Evolutionary conservation across 768 basidiomycete genomes (phyloP), one percentile per base, ranked within the genome.

Genomic region (Saitozyma podzolica): DNA sequence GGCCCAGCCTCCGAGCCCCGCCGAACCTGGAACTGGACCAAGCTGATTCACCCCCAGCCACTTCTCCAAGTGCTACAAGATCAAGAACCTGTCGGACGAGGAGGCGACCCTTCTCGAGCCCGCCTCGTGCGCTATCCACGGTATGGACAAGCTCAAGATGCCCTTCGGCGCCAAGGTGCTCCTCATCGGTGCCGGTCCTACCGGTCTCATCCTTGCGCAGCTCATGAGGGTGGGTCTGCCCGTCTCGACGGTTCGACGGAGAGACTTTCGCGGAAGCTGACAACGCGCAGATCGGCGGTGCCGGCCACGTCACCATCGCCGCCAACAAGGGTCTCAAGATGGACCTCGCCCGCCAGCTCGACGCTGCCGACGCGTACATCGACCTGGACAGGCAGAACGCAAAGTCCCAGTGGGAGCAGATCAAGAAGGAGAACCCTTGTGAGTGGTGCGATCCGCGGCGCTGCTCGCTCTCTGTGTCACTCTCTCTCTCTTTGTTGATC

Each of bases 71-170:
- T 82, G 90, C 17, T 94, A 90, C 84, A 91, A 90, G 80, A 87
- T 93, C 69, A 81, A 91, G 67, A 93, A 93, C 80, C 84, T 94
- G 56, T 86, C 86, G 8, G 91, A 93, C 74, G 89, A 91, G 70
- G 91, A 93, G 66, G 86, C 91, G 0, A 92, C 90, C 3, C 85
- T 95, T 17, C 83, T 93, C 42, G 92, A 94, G 75, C 92, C 92
- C 47, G 90, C 91, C 4, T 88, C 92, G 6, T 95, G 92, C 68
- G 92, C 92, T 40, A 86, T 95, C 55, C 92, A 95, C 77, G 92
- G 92, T 7, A 86, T 93, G 64, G 92, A 95, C 80, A 91, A 91
- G 78, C 85, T 95, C 60, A 85, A 83, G 60, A 87, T 90, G 1
- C 86, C 88, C 4, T 89, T 92, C 62, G 92, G 92, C 37, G 82